Evolutionary conservation across 352 stramenopile species (phyloP), one percentile per base, ranked within the genome.

Genomic region (Pythium plurisporium): DNA sequence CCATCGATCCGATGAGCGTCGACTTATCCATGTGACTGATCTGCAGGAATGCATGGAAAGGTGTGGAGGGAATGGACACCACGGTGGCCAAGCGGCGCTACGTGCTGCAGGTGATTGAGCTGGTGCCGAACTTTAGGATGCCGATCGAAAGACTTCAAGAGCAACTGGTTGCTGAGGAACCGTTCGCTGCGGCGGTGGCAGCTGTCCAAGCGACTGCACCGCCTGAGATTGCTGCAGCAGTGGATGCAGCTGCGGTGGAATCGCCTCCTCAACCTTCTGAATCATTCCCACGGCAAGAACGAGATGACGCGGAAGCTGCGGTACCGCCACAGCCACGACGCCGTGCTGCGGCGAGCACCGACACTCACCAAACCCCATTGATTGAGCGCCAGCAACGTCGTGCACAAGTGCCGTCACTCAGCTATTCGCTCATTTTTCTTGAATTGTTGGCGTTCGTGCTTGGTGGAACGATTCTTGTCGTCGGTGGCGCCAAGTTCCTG

Each of bases 21-120:
- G 23, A 5, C 20, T 19, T 36, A 33, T 36, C 27, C 17, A 42
- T 29, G n/a, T n/a, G 19, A 10, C 22, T 44, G 46, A 7, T 51
- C 34, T 41, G 10, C 47, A 89, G 79, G 79, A 78, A 73, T 36
- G 80, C 67, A 9, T 87, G 77, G 75, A 49, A 76, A 27, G 56
- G 51, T 0, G 62, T 84, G 9, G 58, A 67, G 4, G 74, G 76
- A 0, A 74, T 75, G 55, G 41, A 69, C 29, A 44, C 51, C 29
- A 67, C 49, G 0, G 57, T 75, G 17, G 79, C 75, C 37, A 74
- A 81, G 45, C 73, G 64, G 1, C 76, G 67, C 20, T 89, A 87
- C 52, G 67, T 86, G 38, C 49, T 76, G 15, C 54, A 77, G 46
- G 74, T 86, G 10, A 65, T 80, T 20, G 66, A 77, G 59, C 42